Evolutionary conservation across 345 rosid species (phyloP), one percentile per base, ranked within the genome.

Genomic region (Anastatica hierochuntica): DNA sequence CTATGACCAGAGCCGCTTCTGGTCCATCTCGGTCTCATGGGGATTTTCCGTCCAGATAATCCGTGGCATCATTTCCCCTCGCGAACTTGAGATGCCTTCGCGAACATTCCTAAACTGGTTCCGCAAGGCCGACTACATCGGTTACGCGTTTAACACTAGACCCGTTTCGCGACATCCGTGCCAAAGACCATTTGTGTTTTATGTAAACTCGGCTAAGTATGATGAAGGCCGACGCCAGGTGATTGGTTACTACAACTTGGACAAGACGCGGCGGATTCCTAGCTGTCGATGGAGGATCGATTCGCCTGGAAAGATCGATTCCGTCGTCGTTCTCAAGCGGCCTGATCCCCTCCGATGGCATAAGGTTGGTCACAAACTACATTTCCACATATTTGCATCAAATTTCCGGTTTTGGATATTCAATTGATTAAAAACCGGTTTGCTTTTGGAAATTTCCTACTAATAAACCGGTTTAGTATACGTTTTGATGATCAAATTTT

Each of bases 101-200:
- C 84, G 96, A 71, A 87, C 92, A 1, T 87, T 87, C 68, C 80
- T 82, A 2, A 87, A 81, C 56, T 87, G 95, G 95, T 84, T 77
- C 63, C 56, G 69, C 12, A 73, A 70, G 56, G 92, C 88, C 0
- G 95, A 84, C 64, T 84, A 84, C 72, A 79, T 76, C 8, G 89
- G 80, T 1, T 81, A 87, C 56, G 78, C 98, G 18, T 80, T 90
- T 64, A 84, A 82, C 77, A 87, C 90, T 0, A 79, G 90, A 63
- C 98, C 96, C 1, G 85, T 84, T 0, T 61, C 74, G 19, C 80
- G 76, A 67, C 84, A 82, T 57, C 98, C 92, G 0, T 87, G 96
- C 66, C 71, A 76, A 35, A 74, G 76, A 43, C 92, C 96, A 23
- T 82, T 82, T 10, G 51, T 78, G 49, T 90, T 77, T 58, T 90